Conservation (phyloP, 2,329 filamentous ascomycete species). For the Cercospora berteroae region DNA sequence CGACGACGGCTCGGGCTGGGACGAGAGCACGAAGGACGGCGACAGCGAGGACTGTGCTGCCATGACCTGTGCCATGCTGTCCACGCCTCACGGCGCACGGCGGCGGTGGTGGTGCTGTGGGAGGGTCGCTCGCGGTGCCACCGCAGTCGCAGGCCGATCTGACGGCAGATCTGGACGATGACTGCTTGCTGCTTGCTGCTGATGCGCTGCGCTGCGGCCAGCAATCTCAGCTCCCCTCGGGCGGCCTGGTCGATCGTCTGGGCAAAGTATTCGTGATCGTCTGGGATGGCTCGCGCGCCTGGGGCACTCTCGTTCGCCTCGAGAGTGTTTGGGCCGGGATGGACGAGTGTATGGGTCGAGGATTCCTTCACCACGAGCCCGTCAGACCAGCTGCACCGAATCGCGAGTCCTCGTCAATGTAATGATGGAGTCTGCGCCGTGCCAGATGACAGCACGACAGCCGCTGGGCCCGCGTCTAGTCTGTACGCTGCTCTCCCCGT, state of each 20-base stretch:
- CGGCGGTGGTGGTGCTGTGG: not conserved
- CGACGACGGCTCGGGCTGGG: conserved; percentile 4
- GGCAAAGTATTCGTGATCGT: not conserved
- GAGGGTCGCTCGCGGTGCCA: not conserved
- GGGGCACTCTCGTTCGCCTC: not conserved
- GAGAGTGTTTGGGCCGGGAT: not conserved
- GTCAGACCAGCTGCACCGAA: conserved; percentile 15
- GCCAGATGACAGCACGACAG: conserved; percentile 16
- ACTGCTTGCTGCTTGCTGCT: not conserved
- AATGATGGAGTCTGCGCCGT: not conserved
- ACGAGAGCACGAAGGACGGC: conserved; percentile 6
- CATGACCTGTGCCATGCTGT: conserved; percentile 25
- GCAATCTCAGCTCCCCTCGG: conserved; percentile 1
- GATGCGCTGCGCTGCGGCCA: not conserved
- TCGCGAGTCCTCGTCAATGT: not conserved
- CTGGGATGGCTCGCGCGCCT: not conserved
- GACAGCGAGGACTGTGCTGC: conserved; percentile 14
- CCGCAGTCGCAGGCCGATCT: not conserved
- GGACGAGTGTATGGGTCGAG: not conserved
- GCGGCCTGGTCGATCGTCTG: not conserved
- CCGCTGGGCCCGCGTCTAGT: conserved; percentile 7
- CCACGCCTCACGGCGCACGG: not conserved
- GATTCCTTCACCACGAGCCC: not conserved
- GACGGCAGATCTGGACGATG: not conserved
- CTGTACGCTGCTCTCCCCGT: not conserved